phyloP scores from a whole-genome alignment of 108 stramenopile genomes.

The Epipyxis sp. region DNA sequence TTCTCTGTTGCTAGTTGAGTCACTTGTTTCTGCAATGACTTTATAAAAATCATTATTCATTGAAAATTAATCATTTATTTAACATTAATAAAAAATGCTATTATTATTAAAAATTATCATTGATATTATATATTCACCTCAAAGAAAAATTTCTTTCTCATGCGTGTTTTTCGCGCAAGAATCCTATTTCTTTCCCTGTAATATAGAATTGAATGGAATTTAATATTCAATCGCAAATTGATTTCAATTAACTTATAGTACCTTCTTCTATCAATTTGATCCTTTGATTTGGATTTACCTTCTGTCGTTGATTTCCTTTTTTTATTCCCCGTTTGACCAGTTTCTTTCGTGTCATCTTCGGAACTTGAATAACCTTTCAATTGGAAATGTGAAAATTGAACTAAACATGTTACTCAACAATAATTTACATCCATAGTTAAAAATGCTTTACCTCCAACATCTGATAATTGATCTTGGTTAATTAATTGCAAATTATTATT shows the following conservation, averaged over 20 bases:
- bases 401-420: too few relatives aligned
- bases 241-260: too few relatives aligned
- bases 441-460: too few relatives aligned
- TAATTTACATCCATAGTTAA: too few relatives aligned
- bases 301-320: background rate
- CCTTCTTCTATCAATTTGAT: constrained; percentile 3
- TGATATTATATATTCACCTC: background rate
- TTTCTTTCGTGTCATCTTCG: too few relatives aligned
- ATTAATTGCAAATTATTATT: too few relatives aligned
- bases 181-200: constrained; percentile 19
- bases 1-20: constrained; percentile 10
- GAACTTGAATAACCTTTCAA: too few relatives aligned
- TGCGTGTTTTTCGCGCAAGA: constrained; percentile 17
- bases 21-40: constrained; percentile 30
- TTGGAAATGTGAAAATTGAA: too few relatives aligned
- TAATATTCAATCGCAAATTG: too few relatives aligned
- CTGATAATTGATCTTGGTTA: too few relatives aligned
- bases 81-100: background rate
- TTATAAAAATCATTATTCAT: background rate
- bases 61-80: background rate
- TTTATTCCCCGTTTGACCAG: too few relatives aligned
- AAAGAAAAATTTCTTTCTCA: constrained; percentile 32
- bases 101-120: background rate
- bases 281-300: background rate
- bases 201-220: too few relatives aligned